Evolutionary conservation across 495 filamentous ascomycete species (phyloP).

Genomic region (Xylaria grammica): DNA sequence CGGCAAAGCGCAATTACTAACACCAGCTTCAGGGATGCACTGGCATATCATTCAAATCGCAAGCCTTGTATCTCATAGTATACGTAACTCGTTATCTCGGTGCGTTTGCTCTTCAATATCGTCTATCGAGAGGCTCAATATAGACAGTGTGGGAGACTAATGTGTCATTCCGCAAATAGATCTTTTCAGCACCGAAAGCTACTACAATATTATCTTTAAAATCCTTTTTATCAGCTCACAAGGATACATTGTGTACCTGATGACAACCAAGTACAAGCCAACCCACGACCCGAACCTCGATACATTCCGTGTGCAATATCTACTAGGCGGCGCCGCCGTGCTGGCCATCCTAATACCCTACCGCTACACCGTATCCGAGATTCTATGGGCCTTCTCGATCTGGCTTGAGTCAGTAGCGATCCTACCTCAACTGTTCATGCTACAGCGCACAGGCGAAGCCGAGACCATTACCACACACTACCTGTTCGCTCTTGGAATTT

Average conservation of each 20-base stretch:
- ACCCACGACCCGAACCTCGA: conserved; percentile 95
- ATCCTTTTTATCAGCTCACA: conserved; percentile 91
- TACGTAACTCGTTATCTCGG: conserved; percentile 92
- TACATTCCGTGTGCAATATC: conserved; percentile 94
- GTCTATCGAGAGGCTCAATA: not conserved
- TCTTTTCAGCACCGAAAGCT: conserved; percentile 82
- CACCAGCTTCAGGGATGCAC: conserved; percentile 77
- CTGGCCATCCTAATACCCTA: conserved; percentile 86
- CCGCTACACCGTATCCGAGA: conserved; percentile 72
- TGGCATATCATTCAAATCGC: conserved; percentile 97
- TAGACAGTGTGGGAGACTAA: not conserved
- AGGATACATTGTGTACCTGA: conserved; percentile 92
- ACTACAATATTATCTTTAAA: conserved; percentile 95
- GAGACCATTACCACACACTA: conserved; percentile 99
- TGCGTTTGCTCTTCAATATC: conserved; percentile 38
- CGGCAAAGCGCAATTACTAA: conserved; percentile 23
- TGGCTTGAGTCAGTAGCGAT: conserved; percentile 98
- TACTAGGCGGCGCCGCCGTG: conserved; percentile 77
- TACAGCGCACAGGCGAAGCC: conserved; percentile 95
- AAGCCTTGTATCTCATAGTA: conserved; percentile 89
- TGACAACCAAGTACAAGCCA: conserved; percentile 94
- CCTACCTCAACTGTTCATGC: conserved; percentile 95
- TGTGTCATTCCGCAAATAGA: conserved; percentile 54
- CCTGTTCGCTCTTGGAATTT: conserved; percentile 90
- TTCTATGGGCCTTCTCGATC: conserved; percentile 95